These are phyloP conservation scores for Saccharomyces paradoxus DNA, from an alignment of 805 yeast genomes.

Conservation along the genomic window DNA sequence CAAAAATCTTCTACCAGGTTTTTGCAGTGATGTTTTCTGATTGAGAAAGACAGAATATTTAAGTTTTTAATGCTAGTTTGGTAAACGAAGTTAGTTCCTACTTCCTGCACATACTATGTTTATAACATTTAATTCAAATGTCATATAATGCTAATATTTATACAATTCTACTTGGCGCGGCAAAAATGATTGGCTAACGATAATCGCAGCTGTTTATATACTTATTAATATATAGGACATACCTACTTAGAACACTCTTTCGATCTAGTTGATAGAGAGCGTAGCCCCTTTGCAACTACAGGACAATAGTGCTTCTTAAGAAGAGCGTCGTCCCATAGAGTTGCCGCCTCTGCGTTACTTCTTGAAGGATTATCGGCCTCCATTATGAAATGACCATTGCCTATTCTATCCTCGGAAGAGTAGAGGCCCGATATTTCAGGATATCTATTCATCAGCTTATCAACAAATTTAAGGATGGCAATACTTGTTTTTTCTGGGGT, in stretches of 20 bases:
- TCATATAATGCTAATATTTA: not conserved
- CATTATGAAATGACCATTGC: slow-evolving; percentile 67
- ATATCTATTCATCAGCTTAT: slow-evolving; percentile 62
- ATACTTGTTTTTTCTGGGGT: slow-evolving; percentile 83
- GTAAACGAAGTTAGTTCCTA: not conserved
- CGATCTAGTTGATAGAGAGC: slow-evolving; percentile 33
- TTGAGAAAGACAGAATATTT: not conserved
- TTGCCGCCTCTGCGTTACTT: slow-evolving; percentile 80
- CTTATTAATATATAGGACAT: not conserved
- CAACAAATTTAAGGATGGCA: slow-evolving; percentile 70
- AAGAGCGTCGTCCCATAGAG: slow-evolving; percentile 79
- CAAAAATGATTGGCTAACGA: not conserved
- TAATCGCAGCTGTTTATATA: not conserved
- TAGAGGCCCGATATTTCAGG: slow-evolving; percentile 68
- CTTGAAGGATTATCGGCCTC: slow-evolving; percentile 63
- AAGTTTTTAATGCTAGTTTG: not conserved
- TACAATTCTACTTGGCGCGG: not conserved
- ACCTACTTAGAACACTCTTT: slow-evolving; percentile 15
- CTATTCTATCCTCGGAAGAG: slow-evolving; percentile 81
- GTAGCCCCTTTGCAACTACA: slow-evolving; percentile 60
- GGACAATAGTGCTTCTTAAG: slow-evolving; percentile 81
- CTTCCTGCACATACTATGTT: not conserved
- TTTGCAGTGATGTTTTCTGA: not conserved
- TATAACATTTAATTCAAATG: not conserved
- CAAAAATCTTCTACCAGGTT: not conserved